Evolutionary conservation across 495 filamentous ascomycete species (phyloP).

Genomic region (Penicillium simplicissimum): DNA sequence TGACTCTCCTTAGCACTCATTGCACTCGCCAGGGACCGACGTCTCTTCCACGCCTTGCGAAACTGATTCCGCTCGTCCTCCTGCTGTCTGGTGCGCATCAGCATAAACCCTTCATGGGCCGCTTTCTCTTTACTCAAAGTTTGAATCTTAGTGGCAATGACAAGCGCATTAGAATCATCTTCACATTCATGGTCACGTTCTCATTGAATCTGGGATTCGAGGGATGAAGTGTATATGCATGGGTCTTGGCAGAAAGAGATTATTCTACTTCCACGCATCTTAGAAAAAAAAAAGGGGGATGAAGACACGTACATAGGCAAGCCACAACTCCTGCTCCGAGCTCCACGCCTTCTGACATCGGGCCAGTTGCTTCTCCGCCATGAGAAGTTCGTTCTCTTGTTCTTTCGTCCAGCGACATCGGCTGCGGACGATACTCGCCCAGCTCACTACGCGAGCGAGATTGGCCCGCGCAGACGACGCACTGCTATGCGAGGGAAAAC

Average conservation of each 20-base stretch:
- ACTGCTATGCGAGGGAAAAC: neutral
- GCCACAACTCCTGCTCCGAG: conserved; percentile 46
- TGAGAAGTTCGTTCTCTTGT: conserved; percentile 36
- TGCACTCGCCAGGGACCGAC: conserved; percentile 19
- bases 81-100: conserved; percentile 39
- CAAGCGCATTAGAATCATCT: conserved; percentile 10
- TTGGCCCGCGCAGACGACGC: conserved; percentile 17
- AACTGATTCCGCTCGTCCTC: conserved; percentile 43
- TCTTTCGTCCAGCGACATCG: conserved; percentile 37
- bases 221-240: neutral
- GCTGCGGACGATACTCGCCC: conserved; percentile 38
- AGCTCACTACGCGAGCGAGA: conserved; percentile 33
- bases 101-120: conserved; percentile 37
- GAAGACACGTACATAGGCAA: conserved; percentile 36
- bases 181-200: neutral
- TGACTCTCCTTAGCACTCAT: neutral
- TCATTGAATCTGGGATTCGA: neutral
- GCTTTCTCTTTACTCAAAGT: conserved; percentile 42
- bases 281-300: neutral
- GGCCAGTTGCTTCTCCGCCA: conserved; percentile 34
- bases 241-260: neutral
- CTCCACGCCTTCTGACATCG: conserved; percentile 48
- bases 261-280: neutral
- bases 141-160: conserved; percentile 31
- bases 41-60: conserved; percentile 40